Evolutionary conservation across 164 flowering plant genomes (phyloP).

Genomic region (Aristolochia californica): DNA sequence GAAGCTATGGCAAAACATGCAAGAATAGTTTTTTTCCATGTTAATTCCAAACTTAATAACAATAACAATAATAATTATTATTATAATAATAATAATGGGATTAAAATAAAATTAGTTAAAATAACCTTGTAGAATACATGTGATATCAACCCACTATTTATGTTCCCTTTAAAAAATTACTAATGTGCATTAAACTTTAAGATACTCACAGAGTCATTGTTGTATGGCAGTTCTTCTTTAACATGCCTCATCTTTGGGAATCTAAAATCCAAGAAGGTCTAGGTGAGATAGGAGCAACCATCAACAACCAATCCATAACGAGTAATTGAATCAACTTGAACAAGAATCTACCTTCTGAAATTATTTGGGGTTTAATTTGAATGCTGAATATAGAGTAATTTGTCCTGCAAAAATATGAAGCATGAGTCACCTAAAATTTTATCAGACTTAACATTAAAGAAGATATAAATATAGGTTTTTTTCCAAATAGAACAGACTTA

Average conservation of each 20-base stretch:
- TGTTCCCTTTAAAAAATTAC: background rate
- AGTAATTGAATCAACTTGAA: too few species aligned
- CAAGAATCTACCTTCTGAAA: too few species aligned
- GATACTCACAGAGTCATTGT: background rate
- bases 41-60: background rate
- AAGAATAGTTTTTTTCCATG: background rate
- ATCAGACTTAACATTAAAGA: too few species aligned
- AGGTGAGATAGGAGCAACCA: too few species aligned
- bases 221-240: background rate
- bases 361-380: too few species aligned
- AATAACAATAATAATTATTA: background rate
- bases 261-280: background rate
- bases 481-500: too few species aligned
- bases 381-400: too few species aligned
- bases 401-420: too few species aligned
- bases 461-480: too few species aligned
- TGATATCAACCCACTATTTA: background rate
- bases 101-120: background rate
- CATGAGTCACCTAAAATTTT: too few species aligned
- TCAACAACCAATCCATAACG: too few species aligned
- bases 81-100: background rate
- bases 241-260: slow-evolving; percentile 2
- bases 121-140: background rate
- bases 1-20: background rate
- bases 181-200: background rate